A percentile compares a stretch with the other conserved stretches of the same genome.
phyloP scores from a whole-genome alignment of 2,329 filamentous ascomycete genomes.

The Penicillium frequentans region DNA sequence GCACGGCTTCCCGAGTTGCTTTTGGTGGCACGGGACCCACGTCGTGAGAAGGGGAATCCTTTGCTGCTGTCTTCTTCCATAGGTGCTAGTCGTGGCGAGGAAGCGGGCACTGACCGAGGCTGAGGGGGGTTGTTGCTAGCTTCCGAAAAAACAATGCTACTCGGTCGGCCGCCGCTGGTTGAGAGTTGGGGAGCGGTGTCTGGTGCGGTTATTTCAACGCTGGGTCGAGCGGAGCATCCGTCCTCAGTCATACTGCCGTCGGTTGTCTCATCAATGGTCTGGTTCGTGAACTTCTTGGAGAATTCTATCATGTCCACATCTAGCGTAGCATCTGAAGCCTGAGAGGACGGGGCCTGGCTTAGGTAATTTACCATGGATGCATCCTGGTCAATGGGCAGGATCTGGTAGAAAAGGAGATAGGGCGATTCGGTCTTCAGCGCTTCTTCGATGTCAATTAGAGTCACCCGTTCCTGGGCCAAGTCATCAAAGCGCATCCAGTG shows the following conservation, averaged over 20 bases:
- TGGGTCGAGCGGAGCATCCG: slow-evolving; percentile 33
- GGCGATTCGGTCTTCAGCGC: slow-evolving; percentile 84
- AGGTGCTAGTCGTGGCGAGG: slow-evolving; percentile 25
- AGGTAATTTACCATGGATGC: slow-evolving; percentile 34
- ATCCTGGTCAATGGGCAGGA: slow-evolving; percentile 79
- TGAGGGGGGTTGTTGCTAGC: slow-evolving; percentile 1
- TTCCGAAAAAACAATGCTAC: slow-evolving; percentile 32
- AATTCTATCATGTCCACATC: slow-evolving; percentile 22
- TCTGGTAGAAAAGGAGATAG: slow-evolving; percentile 93
- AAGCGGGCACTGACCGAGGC: slow-evolving; percentile 25
- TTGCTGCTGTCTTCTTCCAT: slow-evolving; percentile 25
- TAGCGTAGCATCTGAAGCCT: slow-evolving; percentile 25
- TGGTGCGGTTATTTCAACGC: slow-evolving; percentile 38
- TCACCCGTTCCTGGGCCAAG: slow-evolving; percentile 70
- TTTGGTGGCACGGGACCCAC: slow-evolving; percentile 28
- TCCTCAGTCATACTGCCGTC: slow-evolving; percentile 23
- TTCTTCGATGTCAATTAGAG: slow-evolving; percentile 73
- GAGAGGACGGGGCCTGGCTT: slow-evolving; percentile 35
- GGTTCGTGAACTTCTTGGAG: slow-evolving; percentile 17
- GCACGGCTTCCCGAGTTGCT: slow-evolving; percentile 37
- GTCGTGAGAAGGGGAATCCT: slow-evolving; percentile 28
- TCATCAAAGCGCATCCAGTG: slow-evolving; percentile 95
- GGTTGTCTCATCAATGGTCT: slow-evolving; percentile 13
- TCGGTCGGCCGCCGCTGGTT: slow-evolving; percentile 20
- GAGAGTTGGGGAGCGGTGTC: slow-evolving; percentile 21